A percentile compares a stretch with the other conserved stretches of the same genome.
These are phyloP conservation scores for Hyaloscypha bicolor DNA, from an alignment of 495 filamentous ascomycete genomes.

Conservation along the genomic window DNA sequence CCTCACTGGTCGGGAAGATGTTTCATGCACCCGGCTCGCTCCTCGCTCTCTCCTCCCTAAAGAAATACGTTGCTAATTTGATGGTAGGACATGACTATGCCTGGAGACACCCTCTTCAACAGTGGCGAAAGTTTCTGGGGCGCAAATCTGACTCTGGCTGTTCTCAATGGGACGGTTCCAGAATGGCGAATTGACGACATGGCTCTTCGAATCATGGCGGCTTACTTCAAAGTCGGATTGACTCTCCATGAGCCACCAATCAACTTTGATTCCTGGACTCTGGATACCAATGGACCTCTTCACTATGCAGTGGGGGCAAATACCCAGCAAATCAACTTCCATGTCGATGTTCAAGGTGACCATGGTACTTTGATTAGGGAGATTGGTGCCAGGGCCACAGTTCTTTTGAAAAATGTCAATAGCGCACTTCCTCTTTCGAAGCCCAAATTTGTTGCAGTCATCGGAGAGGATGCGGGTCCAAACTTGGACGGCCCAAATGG, in stretches of 20 bases:
- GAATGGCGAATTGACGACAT: conserved; percentile 92
- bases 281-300: conserved; percentile 70
- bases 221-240: conserved; percentile 85
- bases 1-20: no score
- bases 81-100: conserved; percentile 82
- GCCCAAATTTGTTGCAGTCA: conserved; percentile 74
- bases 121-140: conserved; percentile 80
- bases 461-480: conserved; percentile 82
- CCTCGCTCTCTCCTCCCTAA: no score
- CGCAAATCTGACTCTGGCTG: conserved; percentile 80
- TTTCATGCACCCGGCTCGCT: no score
- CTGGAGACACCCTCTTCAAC: conserved; percentile 80
- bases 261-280: conserved; percentile 89
- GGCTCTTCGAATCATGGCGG: conserved; percentile 88
- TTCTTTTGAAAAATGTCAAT: conserved; percentile 83
- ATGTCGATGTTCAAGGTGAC: conserved; percentile 81
- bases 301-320: conserved; percentile 63
- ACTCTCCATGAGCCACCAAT: conserved; percentile 54
- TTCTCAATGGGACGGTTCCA: conserved; percentile 90
- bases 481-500: conserved; percentile 80
- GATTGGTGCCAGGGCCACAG: conserved; percentile 76
- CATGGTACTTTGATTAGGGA: conserved; percentile 72
- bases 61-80: no score
- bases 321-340: conserved; percentile 74
- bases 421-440: conserved; percentile 74